Conservation (phyloP, 768 basidiomycete species). For the Mycena epipterygia region DNA sequence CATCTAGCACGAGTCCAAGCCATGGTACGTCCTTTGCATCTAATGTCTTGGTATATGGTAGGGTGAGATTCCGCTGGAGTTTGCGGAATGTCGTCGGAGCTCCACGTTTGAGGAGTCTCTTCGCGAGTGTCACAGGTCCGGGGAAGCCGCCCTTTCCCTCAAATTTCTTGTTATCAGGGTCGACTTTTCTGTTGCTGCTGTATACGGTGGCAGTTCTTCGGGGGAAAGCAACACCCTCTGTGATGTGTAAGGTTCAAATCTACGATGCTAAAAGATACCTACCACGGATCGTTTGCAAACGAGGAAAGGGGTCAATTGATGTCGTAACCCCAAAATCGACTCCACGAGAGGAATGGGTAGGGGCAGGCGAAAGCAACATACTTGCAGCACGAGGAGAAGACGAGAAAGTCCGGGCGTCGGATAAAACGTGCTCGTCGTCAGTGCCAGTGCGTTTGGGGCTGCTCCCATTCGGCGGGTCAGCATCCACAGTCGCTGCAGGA, state of each 20-base stretch:
- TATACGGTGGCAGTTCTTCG: slow-evolving; percentile 51
- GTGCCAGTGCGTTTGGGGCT: slow-evolving; percentile 4
- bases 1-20: slow-evolving; percentile 55
- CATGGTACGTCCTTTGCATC: slow-evolving; percentile 51
- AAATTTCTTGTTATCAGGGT: slow-evolving; percentile 48
- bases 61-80: slow-evolving; percentile 64
- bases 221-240: slow-evolving; percentile 44
- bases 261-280: not conserved
- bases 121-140: slow-evolving; percentile 55
- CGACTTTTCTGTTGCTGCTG: slow-evolving; percentile 33
- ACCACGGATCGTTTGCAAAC: slow-evolving; percentile 34
- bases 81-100: slow-evolving; percentile 60
- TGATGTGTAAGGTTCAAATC: not conserved
- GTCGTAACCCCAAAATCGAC: slow-evolving; percentile 28
- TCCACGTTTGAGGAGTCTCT: slow-evolving; percentile 51
- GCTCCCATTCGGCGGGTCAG: slow-evolving; percentile 4
- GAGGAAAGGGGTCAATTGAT: slow-evolving; percentile 28
- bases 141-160: slow-evolving; percentile 63
- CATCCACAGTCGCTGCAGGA: slow-evolving; percentile 35
- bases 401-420: slow-evolving; percentile 46
- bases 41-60: slow-evolving; percentile 62
- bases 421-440: slow-evolving; percentile 36
- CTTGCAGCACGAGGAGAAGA: slow-evolving; percentile 50
- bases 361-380: slow-evolving; percentile 39
- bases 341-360: slow-evolving; percentile 25